A percentile compares a stretch with the other conserved stretches of the same genome.
Conservation (phyloP, 345 rosid genomes). For the Combretum micranthum region DNA sequence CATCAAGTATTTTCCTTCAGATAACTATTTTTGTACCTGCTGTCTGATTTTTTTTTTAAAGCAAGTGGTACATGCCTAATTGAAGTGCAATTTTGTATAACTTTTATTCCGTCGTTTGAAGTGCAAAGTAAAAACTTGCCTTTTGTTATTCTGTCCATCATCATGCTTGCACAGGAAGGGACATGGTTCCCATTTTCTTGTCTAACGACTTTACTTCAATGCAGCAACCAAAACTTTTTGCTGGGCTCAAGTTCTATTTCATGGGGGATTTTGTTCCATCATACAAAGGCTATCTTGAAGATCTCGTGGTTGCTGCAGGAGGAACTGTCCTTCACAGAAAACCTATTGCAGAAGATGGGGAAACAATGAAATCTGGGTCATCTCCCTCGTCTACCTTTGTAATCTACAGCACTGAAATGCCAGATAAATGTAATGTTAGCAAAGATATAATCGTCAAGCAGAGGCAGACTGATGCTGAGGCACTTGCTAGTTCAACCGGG, state of each 20-base stretch:
- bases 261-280: conserved; percentile 66
- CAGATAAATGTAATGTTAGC: conserved; percentile 28
- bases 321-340: conserved; percentile 63
- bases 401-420: conserved; percentile 57
- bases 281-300: conserved; percentile 75
- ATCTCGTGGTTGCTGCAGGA: conserved; percentile 63
- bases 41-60: no score
- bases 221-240: conserved; percentile 61
- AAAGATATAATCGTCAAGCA: conserved; percentile 35
- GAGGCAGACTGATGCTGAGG: conserved; percentile 51
- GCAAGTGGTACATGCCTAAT: no score
- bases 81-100: no score
- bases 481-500: conserved; percentile 49
- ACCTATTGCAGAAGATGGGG: conserved; percentile 38
- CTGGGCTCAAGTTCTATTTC: conserved; percentile 46
- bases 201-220: background rate
- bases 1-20: no score
- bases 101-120: no score
- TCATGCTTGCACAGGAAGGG: background rate
- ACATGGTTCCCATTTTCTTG: background rate
- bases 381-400: conserved; percentile 38
- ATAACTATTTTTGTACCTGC: no score
- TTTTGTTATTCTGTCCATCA: no score
- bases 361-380: conserved; percentile 4
- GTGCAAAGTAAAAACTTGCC: no score